A percentile compares a stretch with the other conserved stretches of the same genome.
Evolutionary conservation across 345 rosid species (phyloP).

Genomic region (Passiflora organensis): DNA sequence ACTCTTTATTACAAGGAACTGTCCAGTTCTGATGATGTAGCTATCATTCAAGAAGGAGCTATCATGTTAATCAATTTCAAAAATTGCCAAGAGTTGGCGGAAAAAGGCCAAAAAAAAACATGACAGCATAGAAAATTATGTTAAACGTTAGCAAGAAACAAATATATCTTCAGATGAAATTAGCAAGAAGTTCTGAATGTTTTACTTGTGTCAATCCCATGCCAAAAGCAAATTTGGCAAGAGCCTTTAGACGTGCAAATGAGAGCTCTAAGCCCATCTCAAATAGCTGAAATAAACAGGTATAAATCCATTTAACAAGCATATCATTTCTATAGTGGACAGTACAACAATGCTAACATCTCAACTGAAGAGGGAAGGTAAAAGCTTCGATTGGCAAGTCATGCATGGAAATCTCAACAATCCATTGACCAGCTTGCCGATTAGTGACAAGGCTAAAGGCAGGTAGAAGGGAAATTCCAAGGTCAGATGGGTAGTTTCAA

Average conservation of each 20-base stretch:
- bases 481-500: no score
- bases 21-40: no score
- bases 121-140: no score
- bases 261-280: slow-evolving; percentile 99
- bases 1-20: no score
- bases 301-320: slow-evolving; percentile 16
- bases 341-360: slow-evolving; percentile 4
- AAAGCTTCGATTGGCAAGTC: no score
- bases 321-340: slow-evolving; percentile 5
- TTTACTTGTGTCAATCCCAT: slow-evolving; percentile 94
- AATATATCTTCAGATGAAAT: background rate
- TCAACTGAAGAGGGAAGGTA: background rate
- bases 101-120: no score
- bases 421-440: background rate
- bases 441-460: no score
- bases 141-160: background rate
- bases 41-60: background rate
- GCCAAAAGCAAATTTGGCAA: slow-evolving; percentile 94
- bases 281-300: slow-evolving; percentile 61
- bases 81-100: background rate
- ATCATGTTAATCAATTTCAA: no score
- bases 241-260: slow-evolving; percentile 91
- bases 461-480: no score
- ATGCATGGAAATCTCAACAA: background rate
- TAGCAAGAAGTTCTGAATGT: slow-evolving; percentile 1